A percentile compares a stretch with the other conserved stretches of the same genome.
These are phyloP conservation scores for Apiospora pterosperma DNA, from an alignment of 2,329 filamentous ascomycete genomes.

Conservation along the genomic window DNA sequence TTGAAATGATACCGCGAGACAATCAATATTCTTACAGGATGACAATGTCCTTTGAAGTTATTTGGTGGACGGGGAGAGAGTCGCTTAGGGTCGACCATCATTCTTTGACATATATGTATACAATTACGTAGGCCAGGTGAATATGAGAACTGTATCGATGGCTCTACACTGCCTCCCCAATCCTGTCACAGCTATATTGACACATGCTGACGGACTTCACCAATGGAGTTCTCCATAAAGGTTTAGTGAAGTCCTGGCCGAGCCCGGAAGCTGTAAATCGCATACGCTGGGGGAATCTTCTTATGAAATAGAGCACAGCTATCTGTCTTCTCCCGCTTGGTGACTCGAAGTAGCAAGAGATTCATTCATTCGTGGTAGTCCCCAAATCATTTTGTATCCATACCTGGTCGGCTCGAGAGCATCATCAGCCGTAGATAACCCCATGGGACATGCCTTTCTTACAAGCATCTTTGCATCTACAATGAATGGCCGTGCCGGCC, in stretches of 20 bases:
- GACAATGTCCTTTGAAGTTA: background rate
- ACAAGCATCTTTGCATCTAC: background rate
- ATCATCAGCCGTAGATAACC: background rate
- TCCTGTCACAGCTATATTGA: background rate
- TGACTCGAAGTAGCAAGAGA: background rate
- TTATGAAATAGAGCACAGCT: background rate
- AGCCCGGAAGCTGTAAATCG: background rate
- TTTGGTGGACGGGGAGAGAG: background rate
- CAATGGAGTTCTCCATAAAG: too few species aligned
- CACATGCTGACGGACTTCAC: too few species aligned
- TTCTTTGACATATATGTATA: background rate
- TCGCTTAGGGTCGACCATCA: background rate
- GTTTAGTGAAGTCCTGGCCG: too few species aligned
- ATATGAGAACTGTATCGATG: background rate
- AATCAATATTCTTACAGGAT: too few species aligned
- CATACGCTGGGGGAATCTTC: background rate
- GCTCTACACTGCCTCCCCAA: too few species aligned
- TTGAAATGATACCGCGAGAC: background rate
- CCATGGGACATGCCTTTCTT: background rate
- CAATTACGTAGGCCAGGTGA: background rate
- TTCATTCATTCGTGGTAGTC: background rate
- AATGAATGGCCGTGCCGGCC: background rate
- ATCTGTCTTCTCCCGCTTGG: background rate
- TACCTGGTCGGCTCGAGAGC: background rate
- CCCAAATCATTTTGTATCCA: background rate